Evolutionary conservation across 2,329 filamentous ascomycete species (phyloP).

Genomic region (Elsinoe australis): DNA sequence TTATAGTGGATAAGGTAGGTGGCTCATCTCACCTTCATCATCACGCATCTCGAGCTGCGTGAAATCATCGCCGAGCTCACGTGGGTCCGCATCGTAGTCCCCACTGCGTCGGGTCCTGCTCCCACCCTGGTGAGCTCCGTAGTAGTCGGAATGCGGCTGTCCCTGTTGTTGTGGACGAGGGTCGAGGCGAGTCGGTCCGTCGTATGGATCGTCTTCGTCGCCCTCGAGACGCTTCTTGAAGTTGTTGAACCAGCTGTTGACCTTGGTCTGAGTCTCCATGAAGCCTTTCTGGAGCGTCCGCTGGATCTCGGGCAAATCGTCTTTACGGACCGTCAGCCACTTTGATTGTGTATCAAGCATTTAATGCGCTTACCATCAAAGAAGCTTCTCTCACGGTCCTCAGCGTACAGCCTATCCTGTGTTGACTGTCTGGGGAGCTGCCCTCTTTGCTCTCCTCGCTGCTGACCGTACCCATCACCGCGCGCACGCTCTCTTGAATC

Average conservation of each 20-base stretch:
- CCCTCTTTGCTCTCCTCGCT: slow-evolving; percentile 28
- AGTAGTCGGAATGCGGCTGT: slow-evolving; percentile 34
- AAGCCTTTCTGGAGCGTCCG: slow-evolving; percentile 94
- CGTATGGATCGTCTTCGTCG: slow-evolving; percentile 61
- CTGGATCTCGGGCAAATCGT: slow-evolving; percentile 86
- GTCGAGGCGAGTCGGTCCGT: slow-evolving; percentile 22
- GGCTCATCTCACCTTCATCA: slow-evolving; percentile 43
- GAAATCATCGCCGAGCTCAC: slow-evolving; percentile 86
- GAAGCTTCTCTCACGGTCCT: slow-evolving; percentile 77
- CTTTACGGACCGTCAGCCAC: too few species aligned
- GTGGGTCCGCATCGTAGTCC: slow-evolving; percentile 92
- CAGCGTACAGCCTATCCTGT: slow-evolving; percentile 37
- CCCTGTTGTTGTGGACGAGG: slow-evolving; percentile 29
- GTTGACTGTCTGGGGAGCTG: slow-evolving; percentile 30
- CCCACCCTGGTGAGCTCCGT: slow-evolving; percentile 27
- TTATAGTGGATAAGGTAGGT: too few species aligned
- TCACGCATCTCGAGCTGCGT: slow-evolving; percentile 56
- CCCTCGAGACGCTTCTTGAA: slow-evolving; percentile 92
- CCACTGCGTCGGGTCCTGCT: slow-evolving; percentile 53
- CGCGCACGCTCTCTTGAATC: slow-evolving; percentile 35
- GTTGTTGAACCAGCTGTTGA: slow-evolving; percentile 86
- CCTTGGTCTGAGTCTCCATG: slow-evolving; percentile 81
- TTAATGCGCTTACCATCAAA: slow-evolving; percentile 59
- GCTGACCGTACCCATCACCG: slow-evolving; percentile 26
- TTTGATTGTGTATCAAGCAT: too few species aligned